Base-by-base conservation (phyloP, 306 rosid genomes). In the Lathyrus oleraceus region DNA sequence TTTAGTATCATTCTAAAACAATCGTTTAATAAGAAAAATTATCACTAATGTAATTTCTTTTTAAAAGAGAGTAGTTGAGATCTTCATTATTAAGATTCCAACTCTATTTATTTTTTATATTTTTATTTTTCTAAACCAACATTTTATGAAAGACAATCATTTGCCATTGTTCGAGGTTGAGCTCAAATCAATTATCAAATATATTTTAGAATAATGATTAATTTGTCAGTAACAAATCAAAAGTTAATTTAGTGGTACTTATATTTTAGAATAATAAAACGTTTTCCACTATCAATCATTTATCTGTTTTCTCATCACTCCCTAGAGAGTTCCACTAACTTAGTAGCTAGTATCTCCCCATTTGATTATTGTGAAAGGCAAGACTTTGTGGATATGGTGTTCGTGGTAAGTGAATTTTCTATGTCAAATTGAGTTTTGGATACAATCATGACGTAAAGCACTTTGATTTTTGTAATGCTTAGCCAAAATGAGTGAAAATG, bases 391-490 rank as follows among this genome's bases (percentile, higher is more conserved):
- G 72, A 38, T 74, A 14, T 71, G 66, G 66, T 48, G 61, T 16
- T 38, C n/a, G 64, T 78, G 80, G 67, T 10, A 68, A 73, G 78
- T 81, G 74, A 38, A 49, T 42, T 76, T 72, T 78, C 69, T 23
- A 15, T 16, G 30, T 69, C 35, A 75, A 67, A 54, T 81, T 61
- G 77, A 68, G 73, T 73, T 76, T 27, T 65, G 47, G 62, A 56
- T 69, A 27, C 68, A 65, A 73, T 75, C 67, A 76, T 69, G 40
- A 63, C 58, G 25, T 40, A 53, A 61, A 71, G 51, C 75, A 71
- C 51, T 70, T 35, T 45, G 2, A 52, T 67, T 67, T 30, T 35
- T 3, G 6, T 56, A 56, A 12, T 64, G 48, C 43, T 47, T 38
- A 48, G 49, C 49, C 36, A 4, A 28, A 69, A 36, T 53, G 15